Evolutionary conservation across 768 basidiomycete species (phyloP).

Genomic region (Suillus weaverae): DNA sequence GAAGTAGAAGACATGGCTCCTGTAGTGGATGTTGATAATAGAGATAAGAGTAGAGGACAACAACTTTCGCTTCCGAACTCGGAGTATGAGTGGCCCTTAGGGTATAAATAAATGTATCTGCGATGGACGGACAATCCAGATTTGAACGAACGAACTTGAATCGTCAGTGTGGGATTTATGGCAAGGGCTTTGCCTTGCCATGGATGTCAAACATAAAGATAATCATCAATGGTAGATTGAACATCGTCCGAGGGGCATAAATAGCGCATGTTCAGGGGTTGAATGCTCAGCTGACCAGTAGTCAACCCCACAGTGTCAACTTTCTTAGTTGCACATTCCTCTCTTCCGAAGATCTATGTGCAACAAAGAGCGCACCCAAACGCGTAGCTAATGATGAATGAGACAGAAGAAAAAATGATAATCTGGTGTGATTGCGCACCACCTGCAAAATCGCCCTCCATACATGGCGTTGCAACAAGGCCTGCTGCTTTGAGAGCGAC

Average conservation of each 20-base stretch:
- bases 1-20: constrained; percentile 16
- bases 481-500: constrained; percentile 39
- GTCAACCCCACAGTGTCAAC: constrained; percentile 43
- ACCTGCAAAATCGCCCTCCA: constrained; percentile 28
- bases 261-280: not conserved
- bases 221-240: not conserved
- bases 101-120: not conserved
- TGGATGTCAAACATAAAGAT: not conserved
- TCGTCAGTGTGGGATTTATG: not conserved
- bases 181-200: not conserved
- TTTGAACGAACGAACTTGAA: not conserved
- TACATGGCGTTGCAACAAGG: constrained; percentile 34
- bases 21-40: not conserved
- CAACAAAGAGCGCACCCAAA: constrained; percentile 43
- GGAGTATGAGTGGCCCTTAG: not conserved
- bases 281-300: not conserved
- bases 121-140: not conserved
- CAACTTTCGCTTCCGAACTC: not conserved
- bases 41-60: not conserved
- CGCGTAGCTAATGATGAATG: constrained; percentile 33
- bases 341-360: constrained; percentile 26
- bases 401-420: not conserved
- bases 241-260: not conserved
- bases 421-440: constrained; percentile 24
- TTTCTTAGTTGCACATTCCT: constrained; percentile 38